These are phyloP conservation scores for Athelia sp. DNA, from an alignment of 1,284 basidiomycete genomes.

Conservation along the genomic window DNA sequence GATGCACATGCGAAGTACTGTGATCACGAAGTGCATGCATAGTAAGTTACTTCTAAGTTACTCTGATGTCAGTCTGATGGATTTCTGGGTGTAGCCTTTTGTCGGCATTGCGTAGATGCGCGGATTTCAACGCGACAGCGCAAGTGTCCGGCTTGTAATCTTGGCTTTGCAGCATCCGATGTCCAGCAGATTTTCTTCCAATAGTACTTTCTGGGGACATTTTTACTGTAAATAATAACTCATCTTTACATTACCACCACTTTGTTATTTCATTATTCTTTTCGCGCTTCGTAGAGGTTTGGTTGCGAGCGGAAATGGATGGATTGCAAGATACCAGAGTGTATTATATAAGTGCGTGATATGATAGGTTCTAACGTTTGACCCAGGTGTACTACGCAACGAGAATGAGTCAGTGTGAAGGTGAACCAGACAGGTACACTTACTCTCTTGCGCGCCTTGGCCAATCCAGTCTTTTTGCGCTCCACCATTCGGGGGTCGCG, in stretches of 20 bases:
- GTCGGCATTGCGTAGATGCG: conserved; percentile 83
- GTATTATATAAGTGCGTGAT: not conserved
- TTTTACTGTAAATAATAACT: conserved; percentile 11
- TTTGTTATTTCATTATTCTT: conserved; percentile 9
- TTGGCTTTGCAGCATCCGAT: conserved; percentile 84
- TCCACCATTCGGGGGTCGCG: conserved; percentile 98
- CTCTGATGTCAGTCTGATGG: not conserved
- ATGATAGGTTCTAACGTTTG: conserved; percentile 66
- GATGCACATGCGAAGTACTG: conserved; percentile 77
- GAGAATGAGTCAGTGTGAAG: conserved; percentile 9
- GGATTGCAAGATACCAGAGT: not conserved
- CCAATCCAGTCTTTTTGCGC: conserved; percentile 91
- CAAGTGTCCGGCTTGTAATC: conserved; percentile 91
- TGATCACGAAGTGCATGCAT: conserved; percentile 93
- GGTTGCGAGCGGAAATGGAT: not conserved
- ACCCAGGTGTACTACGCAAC: conserved; percentile 82
- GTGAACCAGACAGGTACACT: conserved; percentile 28
- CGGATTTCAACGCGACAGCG: conserved; percentile 89
- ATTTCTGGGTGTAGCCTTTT: conserved; percentile 61
- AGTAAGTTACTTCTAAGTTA: conserved; percentile 49
- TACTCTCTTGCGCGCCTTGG: conserved; percentile 90
- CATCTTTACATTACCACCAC: conserved; percentile 9
- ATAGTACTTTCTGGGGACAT: conserved; percentile 24
- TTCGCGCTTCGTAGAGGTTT: not conserved
- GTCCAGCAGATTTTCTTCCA: conserved; percentile 86